Evolutionary conservation across 768 basidiomycete species (phyloP).

Genomic region (Hericium rajendrae): DNA sequence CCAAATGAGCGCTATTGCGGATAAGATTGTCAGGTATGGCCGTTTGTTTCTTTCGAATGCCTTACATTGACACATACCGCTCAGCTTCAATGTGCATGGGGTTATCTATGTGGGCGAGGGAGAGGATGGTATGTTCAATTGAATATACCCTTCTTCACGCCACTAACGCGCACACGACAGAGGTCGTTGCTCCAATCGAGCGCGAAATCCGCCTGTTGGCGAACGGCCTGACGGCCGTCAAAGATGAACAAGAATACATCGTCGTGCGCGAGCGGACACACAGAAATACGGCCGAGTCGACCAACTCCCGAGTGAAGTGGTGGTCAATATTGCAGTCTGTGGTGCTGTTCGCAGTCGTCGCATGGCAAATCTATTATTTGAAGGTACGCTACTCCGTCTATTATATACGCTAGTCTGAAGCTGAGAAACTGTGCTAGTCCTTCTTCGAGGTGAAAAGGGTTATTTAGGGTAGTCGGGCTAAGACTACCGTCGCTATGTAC

Average conservation of each 20-base stretch:
- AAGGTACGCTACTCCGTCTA: slow-evolving; percentile 42
- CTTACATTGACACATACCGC: slow-evolving; percentile 3
- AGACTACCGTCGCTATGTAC: neutral
- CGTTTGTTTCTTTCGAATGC: neutral
- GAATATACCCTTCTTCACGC: too few relatives aligned
- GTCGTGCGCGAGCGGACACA: slow-evolving; percentile 89
- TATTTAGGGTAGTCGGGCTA: slow-evolving; percentile 34
- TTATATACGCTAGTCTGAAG: slow-evolving; percentile 4
- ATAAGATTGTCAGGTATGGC: slow-evolving; percentile 85
- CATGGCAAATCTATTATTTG: slow-evolving; percentile 96
- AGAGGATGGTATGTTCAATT: slow-evolving; percentile 62
- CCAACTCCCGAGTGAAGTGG: slow-evolving; percentile 95
- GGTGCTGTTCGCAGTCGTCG: slow-evolving; percentile 83
- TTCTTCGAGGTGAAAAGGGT: slow-evolving; percentile 91
- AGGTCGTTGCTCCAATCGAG: slow-evolving; percentile 90
- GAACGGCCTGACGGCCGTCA: slow-evolving; percentile 75
- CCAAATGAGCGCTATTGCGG: slow-evolving; percentile 93
- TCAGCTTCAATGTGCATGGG: slow-evolving; percentile 96
- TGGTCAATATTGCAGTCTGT: slow-evolving; percentile 91
- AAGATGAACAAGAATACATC: slow-evolving; percentile 99
- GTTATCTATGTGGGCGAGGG: slow-evolving; percentile 71
- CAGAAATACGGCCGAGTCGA: slow-evolving; percentile 88
- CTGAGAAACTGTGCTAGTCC: slow-evolving; percentile 33
- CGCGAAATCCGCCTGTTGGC: slow-evolving; percentile 85
- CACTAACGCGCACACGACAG: slow-evolving; percentile 24